Conservation (phyloP, 2,329 filamentous ascomycete genomes). For the Neofusicoccum cordaticola region DNA sequence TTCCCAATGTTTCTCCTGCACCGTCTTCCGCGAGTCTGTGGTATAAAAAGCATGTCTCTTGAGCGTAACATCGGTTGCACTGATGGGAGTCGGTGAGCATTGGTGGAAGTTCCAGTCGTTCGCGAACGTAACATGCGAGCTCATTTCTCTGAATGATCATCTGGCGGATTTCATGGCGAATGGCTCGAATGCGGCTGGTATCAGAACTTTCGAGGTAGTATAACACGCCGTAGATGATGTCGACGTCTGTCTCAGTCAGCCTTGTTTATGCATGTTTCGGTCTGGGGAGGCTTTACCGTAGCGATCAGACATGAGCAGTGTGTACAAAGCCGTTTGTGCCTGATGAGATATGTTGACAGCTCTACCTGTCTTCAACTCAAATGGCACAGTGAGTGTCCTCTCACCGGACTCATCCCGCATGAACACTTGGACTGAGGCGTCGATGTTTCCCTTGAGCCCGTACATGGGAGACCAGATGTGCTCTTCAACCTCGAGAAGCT, state of each 20-base stretch:
- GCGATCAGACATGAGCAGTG: constrained; percentile 83
- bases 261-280: not conserved
- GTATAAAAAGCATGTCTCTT: constrained; percentile 87
- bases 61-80: constrained; percentile 87
- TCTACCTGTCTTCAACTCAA: constrained; percentile 93
- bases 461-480: constrained; percentile 99
- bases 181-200: constrained; percentile 77
- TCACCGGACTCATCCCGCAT: constrained; percentile 68
- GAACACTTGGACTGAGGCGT: constrained; percentile 87
- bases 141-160: constrained; percentile 97
- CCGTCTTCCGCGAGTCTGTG: constrained; percentile 87
- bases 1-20: constrained; percentile 73
- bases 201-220: constrained; percentile 94
- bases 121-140: constrained; percentile 78
- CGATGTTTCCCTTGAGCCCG: constrained; percentile 94
- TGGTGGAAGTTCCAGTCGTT: constrained; percentile 76
- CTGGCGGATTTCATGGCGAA: constrained; percentile 84
- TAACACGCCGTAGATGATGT: constrained; percentile 83
- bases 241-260: constrained; percentile 60
- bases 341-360: constrained; percentile 76
- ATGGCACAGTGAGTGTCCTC: constrained; percentile 77
- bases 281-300: constrained; percentile 57
- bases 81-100: constrained; percentile 81
- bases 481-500: constrained; percentile 93
- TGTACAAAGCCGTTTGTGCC: constrained; percentile 93